A percentile compares a stretch with the other conserved stretches of the same genome.
phyloP scores from a whole-genome alignment of 208 protist genomes.

The Trypanosoma theileri region DNA sequence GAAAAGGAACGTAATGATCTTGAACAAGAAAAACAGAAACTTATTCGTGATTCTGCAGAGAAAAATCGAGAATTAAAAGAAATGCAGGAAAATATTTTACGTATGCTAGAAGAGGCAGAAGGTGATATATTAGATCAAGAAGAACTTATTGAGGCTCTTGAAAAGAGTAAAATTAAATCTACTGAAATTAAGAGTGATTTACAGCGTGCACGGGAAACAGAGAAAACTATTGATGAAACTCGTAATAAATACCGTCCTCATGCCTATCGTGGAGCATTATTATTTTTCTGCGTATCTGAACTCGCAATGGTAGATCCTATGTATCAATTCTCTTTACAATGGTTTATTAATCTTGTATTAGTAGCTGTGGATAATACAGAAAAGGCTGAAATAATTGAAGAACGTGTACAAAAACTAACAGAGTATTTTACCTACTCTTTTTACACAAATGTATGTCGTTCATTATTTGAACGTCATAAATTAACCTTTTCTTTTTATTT shows the following conservation, averaged over 20 bases:
- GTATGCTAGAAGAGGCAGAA: conserved; percentile 93
- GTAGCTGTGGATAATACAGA: conserved; percentile 81
- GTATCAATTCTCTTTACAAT: conserved; percentile 98
- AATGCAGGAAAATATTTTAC: conserved; percentile 96
- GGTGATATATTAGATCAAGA: conserved; percentile 97
- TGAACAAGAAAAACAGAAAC: conserved; percentile 95
- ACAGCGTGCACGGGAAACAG: conserved; percentile 92
- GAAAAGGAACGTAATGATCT: conserved; percentile 97
- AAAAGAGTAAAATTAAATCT: conserved; percentile 95
- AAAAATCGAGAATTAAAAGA: conserved; percentile 96
- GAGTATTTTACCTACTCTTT: conserved; percentile 97
- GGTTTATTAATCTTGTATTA: conserved; percentile 97
- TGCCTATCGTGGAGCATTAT: conserved; percentile 92
- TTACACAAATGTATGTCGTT: conserved; percentile 98
- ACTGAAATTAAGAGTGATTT: conserved; percentile 94
- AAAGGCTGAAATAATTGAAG: conserved; percentile 62
- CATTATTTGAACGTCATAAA: conserved; percentile 98
- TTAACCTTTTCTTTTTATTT: conserved; percentile 97
- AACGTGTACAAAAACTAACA: conserved; percentile 88
- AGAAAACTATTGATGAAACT: conserved; percentile 95
- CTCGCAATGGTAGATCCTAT: conserved; percentile 95
- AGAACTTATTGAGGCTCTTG: conserved; percentile 95
- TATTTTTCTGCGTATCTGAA: conserved; percentile 97
- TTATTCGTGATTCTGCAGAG: conserved; percentile 93
- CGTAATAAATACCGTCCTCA: conserved; percentile 95